phyloP scores from a whole-genome alignment of 495 filamentous ascomycete genomes.

The Aspergillus bridgeri region DNA sequence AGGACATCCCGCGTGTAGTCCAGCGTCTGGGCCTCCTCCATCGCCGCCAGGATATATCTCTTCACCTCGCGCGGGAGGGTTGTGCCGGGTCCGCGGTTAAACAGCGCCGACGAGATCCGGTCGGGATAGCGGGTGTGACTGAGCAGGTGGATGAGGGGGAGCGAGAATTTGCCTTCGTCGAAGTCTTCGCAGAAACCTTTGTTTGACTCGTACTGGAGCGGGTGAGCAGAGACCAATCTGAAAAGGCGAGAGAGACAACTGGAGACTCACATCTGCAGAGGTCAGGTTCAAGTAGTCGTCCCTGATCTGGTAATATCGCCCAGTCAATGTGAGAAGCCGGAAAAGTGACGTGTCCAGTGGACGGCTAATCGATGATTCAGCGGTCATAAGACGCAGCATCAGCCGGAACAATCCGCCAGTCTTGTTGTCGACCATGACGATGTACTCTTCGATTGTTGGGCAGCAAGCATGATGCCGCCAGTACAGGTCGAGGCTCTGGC shows the following conservation, averaged over 20 bases:
- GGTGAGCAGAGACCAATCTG: too few relatives aligned
- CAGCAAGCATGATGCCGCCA: constrained; percentile 22
- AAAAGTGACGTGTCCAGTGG: too few relatives aligned
- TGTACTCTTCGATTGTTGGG: constrained; percentile 26
- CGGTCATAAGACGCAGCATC: constrained; percentile 20
- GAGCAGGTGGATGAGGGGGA: constrained; percentile 1
- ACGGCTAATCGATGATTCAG: too few relatives aligned
- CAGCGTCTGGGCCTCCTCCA: too few relatives aligned
- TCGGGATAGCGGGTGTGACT: too few relatives aligned
- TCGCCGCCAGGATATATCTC: too few relatives aligned
- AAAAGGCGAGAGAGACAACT: not conserved
- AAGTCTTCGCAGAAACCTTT: not conserved
- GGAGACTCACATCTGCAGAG: not conserved
- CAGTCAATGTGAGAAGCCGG: constrained; percentile 1
- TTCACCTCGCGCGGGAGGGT: too few relatives aligned
- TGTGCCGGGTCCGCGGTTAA: too few relatives aligned
- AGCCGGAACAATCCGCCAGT: constrained; percentile 32
- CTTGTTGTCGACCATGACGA: constrained; percentile 28
- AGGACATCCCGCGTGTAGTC: too few relatives aligned
- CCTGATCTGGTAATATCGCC: constrained; percentile 4
- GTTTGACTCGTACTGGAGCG: not conserved
- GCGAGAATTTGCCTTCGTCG: not conserved
- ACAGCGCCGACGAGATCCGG: too few relatives aligned
- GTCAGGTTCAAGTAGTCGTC: constrained; percentile 9
- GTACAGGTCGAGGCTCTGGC: constrained; percentile 30